Evolutionary conservation across 306 rosid genomes (phyloP).

Genomic region (Spatholobus suberectus): DNA sequence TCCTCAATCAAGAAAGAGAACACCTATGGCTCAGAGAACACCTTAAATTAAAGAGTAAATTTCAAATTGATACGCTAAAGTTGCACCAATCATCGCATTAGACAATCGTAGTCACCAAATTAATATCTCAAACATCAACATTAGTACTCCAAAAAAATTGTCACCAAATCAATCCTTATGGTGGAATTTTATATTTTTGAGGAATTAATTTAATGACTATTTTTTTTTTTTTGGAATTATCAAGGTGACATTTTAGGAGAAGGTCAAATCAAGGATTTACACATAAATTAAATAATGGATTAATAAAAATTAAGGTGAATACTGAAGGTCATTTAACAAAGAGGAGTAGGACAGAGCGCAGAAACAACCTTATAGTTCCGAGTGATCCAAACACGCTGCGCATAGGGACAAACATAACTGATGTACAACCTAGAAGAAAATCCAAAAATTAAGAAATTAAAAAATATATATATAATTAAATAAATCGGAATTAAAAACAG

Average conservation of each 20-base stretch:
- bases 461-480: background rate
- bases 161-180: too few species aligned
- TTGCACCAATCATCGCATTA: background rate
- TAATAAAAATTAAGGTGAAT: conserved; percentile 4
- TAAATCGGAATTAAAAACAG: background rate
- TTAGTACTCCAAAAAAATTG: background rate
- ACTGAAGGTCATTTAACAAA: background rate
- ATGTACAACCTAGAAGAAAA: conserved; percentile 55
- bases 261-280: background rate
- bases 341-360: background rate
- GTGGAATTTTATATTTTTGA: too few species aligned
- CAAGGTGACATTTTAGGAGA: background rate
- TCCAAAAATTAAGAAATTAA: background rate
- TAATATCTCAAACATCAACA: background rate
- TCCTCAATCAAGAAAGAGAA: background rate
- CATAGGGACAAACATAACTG: conserved; percentile 61
- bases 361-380: conserved; percentile 73
- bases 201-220: too few species aligned
- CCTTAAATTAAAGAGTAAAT: background rate
- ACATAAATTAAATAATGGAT: background rate
- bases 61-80: background rate
- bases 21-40: background rate
- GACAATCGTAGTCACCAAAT: background rate
- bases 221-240: background rate
- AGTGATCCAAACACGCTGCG: conserved; percentile 80